These are phyloP conservation scores for Bromus sterilis DNA, from an alignment of 176 grass and related monocot species.

Conservation along the genomic window DNA sequence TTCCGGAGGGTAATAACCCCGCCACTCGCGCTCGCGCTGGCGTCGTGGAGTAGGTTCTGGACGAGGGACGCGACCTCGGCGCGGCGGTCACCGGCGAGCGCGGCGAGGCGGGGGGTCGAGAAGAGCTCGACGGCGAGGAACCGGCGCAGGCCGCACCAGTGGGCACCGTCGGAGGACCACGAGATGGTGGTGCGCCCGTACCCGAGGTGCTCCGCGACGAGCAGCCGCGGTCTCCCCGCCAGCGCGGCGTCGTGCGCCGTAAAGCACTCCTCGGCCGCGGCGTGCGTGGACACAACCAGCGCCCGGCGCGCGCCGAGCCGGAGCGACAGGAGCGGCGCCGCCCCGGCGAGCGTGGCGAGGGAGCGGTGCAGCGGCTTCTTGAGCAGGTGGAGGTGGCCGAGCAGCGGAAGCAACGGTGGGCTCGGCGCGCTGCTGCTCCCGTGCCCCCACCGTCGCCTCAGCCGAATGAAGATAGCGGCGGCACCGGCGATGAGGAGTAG, in stretches of 20 bases:
- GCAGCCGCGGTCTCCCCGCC: conserved; percentile 42
- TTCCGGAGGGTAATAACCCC: neutral
- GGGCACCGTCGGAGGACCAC: conserved; percentile 30
- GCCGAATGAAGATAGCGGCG: neutral
- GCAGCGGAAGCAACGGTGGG: conserved; percentile 37
- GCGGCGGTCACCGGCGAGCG: conserved; percentile 23
- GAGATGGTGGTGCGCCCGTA: conserved; percentile 29
- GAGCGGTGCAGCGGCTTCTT: conserved; percentile 46
- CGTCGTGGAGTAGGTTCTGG: conserved; percentile 8
- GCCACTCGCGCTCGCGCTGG: neutral
- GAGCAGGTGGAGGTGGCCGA: conserved; percentile 67
- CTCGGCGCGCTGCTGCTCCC: conserved; percentile 3
- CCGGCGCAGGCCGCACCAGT: conserved; percentile 58
- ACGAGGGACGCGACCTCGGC: conserved; percentile 37
- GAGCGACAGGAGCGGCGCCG: conserved; percentile 36
- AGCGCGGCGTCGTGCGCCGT: conserved; percentile 43
- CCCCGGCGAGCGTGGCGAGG: conserved; percentile 17
- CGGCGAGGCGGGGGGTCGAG: conserved; percentile 24
- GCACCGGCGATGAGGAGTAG: neutral
- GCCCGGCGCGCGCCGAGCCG: conserved; percentile 45
- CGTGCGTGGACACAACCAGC: conserved; percentile 46
- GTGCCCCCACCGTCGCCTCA: neutral
- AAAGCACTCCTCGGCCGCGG: conserved; percentile 60
- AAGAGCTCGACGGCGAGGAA: conserved; percentile 15
- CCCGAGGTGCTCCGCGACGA: conserved; percentile 14